Evolutionary conservation across 495 filamentous ascomycete genomes (phyloP).

Genomic region (Podospora pseudoanserina): DNA sequence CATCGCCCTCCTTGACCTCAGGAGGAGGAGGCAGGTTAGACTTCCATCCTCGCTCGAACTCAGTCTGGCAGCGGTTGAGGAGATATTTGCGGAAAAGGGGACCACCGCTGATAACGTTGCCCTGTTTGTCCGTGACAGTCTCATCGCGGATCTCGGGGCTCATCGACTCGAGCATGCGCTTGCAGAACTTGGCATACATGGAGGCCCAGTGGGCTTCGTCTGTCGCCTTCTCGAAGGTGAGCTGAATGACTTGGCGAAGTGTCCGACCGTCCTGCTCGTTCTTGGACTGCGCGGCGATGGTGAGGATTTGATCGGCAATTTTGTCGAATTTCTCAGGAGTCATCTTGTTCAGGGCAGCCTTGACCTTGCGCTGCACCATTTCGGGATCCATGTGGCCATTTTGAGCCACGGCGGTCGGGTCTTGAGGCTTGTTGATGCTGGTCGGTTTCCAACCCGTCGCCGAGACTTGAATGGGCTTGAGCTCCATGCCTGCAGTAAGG

Average conservation of each 20-base stretch:
- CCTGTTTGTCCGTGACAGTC: slow-evolving; percentile 79
- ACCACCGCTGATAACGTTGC: slow-evolving; percentile 84
- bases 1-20: slow-evolving; percentile 66
- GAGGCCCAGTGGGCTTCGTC: slow-evolving; percentile 98
- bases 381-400: slow-evolving; percentile 73
- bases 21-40: slow-evolving; percentile 60
- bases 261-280: slow-evolving; percentile 92
- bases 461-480: slow-evolving; percentile 73
- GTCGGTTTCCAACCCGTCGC: slow-evolving; percentile 85
- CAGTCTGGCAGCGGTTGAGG: slow-evolving; percentile 96
- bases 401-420: slow-evolving; percentile 42
- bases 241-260: slow-evolving; percentile 93
- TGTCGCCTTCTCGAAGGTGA: slow-evolving; percentile 98
- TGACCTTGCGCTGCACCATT: slow-evolving; percentile 97
- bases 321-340: slow-evolving; percentile 98
- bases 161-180: slow-evolving; percentile 94
- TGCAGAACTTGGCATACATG: slow-evolving; percentile 99
- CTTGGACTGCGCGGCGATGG: slow-evolving; percentile 91
- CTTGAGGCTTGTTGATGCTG: slow-evolving; percentile 50
- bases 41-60: slow-evolving; percentile 99
- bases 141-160: slow-evolving; percentile 93
- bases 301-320: slow-evolving; percentile 88
- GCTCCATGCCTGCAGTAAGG: slow-evolving; percentile 71
- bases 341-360: slow-evolving; percentile 99
- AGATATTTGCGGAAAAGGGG: slow-evolving; percentile 97